These are phyloP conservation scores for Botryotinia convoluta DNA, from an alignment of 2,329 filamentous ascomycete genomes.

Conservation along the genomic window DNA sequence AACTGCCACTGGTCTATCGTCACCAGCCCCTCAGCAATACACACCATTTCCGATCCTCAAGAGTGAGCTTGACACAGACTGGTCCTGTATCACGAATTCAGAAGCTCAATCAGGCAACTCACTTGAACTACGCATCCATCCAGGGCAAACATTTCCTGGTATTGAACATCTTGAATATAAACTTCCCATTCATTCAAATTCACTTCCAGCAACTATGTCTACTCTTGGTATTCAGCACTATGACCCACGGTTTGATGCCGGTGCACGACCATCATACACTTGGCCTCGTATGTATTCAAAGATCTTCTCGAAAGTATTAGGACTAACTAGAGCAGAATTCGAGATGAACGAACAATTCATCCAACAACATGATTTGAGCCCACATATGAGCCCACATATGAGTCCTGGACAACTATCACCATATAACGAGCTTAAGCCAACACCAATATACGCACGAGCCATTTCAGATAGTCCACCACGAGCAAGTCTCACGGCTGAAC, in stretches of 20 bases:
- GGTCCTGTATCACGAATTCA: slow-evolving; percentile 32
- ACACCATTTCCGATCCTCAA: slow-evolving; percentile 35
- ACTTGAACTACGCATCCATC: slow-evolving; percentile 33
- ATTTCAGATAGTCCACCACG: slow-evolving; percentile 57
- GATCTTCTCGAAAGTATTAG: neutral
- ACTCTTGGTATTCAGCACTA: slow-evolving; percentile 38
- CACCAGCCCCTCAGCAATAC: slow-evolving; percentile 30
- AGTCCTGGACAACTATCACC: slow-evolving; percentile 32
- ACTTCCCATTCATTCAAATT: slow-evolving; percentile 24
- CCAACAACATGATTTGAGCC: slow-evolving; percentile 26
- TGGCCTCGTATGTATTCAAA: slow-evolving; percentile 37
- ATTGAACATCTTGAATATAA: slow-evolving; percentile 21
- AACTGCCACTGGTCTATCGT: slow-evolving; percentile 20
- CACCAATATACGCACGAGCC: slow-evolving; percentile 37
- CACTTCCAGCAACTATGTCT: slow-evolving; percentile 27
- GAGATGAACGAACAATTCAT: slow-evolving; percentile 37
- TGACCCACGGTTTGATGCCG: slow-evolving; percentile 35
- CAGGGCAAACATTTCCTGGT: slow-evolving; percentile 29
- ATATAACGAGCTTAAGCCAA: slow-evolving; percentile 36
- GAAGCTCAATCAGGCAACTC: slow-evolving; percentile 30
- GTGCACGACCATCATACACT: slow-evolving; percentile 34
- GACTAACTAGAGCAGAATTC: slow-evolving; percentile 33
- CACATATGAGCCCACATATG: slow-evolving; percentile 29
- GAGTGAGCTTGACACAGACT: slow-evolving; percentile 34
- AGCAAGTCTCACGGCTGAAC: slow-evolving; percentile 54